phyloP scores from a whole-genome alignment of 805 yeast genomes.

The Candida pini region DNA sequence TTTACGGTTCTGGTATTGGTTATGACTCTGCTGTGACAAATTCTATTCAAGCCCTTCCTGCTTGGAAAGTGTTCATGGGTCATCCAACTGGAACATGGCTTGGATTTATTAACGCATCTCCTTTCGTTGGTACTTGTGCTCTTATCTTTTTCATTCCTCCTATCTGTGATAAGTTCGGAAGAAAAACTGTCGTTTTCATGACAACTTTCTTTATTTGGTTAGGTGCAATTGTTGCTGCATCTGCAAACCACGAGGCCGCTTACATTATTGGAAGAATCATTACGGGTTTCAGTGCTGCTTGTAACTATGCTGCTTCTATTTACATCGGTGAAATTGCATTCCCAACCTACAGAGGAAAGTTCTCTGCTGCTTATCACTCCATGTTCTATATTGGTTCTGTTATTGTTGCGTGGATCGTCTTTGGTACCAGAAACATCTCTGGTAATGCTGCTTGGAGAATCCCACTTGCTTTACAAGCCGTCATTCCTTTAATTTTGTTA shows the following conservation, averaged over 20 bases:
- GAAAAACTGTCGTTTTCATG: conserved; percentile 10
- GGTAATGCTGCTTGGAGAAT: conserved; percentile 31
- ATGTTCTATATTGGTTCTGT: conserved; percentile 40
- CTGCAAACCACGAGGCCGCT: conserved; percentile 13
- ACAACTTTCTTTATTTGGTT: conserved; percentile 10
- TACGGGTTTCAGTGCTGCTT: conserved; percentile 13
- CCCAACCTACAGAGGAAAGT: conserved; percentile 29
- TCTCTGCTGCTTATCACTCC: conserved; percentile 33
- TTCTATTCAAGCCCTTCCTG: conserved; percentile 14
- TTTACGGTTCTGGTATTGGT: conserved; percentile 15
- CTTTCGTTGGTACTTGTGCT: conserved; percentile 15
- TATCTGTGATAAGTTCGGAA: conserved; percentile 13
- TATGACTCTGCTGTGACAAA: conserved; percentile 16
- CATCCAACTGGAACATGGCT: conserved; percentile 16
- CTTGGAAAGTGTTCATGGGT: conserved; percentile 13
- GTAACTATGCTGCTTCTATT: conserved; percentile 14
- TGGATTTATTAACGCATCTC: conserved; percentile 16
- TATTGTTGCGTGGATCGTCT: conserved; percentile 38
- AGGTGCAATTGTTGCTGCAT: conserved; percentile 15
- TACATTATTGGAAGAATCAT: conserved; percentile 14
- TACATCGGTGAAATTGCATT: conserved; percentile 29
- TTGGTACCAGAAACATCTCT: conserved; percentile 29
- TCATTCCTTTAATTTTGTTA: conserved; percentile 30
- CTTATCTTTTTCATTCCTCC: conserved; percentile 12
- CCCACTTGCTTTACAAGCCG: conserved; percentile 36